Evolutionary conservation across 1,284 basidiomycete genomes (phyloP).

Genomic region (Uromyces viciae-fabae): DNA sequence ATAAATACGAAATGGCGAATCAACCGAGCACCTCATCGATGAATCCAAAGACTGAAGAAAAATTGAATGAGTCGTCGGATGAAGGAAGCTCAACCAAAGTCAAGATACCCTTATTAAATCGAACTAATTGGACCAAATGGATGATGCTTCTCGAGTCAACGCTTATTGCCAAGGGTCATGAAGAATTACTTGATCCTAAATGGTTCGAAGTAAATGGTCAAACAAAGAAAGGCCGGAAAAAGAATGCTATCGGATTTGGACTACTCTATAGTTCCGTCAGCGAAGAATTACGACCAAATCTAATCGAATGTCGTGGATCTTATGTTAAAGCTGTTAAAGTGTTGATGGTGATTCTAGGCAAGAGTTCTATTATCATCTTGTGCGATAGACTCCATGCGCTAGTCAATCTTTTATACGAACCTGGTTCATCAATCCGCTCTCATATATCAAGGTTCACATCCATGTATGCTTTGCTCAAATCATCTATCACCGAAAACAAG

Average conservation of each 20-base stretch:
- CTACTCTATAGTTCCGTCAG: neutral
- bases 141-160: neutral
- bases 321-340: neutral
- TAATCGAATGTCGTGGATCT: neutral
- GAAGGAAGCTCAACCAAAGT: too few relatives aligned
- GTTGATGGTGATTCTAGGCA: neutral
- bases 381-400: neutral
- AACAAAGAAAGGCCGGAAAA: neutral
- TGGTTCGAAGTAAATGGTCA: neutral
- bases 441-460: neutral
- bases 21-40: too few relatives aligned
- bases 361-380: neutral
- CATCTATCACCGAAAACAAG: neutral
- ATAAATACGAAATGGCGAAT: too few relatives aligned
- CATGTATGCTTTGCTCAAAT: neutral
- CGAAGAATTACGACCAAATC: neutral
- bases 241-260: neutral
- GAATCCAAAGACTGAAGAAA: too few relatives aligned
- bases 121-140: slow-evolving; percentile 11
- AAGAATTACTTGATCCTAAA: neutral
- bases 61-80: too few relatives aligned
- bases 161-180: neutral
- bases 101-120: too few relatives aligned
- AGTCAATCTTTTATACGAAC: neutral
- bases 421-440: neutral